These are phyloP conservation scores for Tolypocladium amazonense DNA, from an alignment of 2,329 filamentous ascomycete species.

Conservation along the genomic window DNA sequence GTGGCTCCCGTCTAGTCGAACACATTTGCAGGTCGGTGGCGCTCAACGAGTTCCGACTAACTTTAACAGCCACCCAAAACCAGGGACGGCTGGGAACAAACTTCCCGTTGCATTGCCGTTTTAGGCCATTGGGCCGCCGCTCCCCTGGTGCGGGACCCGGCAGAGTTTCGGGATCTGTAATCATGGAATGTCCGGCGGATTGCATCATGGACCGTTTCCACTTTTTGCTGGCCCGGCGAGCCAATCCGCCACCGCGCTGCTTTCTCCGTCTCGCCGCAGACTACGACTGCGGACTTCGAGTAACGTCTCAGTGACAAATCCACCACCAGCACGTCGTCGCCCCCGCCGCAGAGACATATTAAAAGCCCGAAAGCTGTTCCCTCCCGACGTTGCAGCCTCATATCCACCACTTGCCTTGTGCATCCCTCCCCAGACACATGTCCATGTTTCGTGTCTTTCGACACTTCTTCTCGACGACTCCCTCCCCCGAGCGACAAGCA, in stretches of 20 bases:
- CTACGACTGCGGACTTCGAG: neutral
- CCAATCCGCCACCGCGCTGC: neutral
- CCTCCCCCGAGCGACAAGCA: constrained; percentile 40
- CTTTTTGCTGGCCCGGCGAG: neutral
- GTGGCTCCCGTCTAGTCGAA: neutral
- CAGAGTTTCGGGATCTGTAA: neutral
- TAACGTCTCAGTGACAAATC: neutral
- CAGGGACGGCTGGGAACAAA: neutral
- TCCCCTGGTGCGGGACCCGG: neutral
- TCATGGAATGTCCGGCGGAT: neutral
- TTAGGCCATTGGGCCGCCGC: neutral
- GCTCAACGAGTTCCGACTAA: neutral
- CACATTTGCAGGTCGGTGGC: no score
- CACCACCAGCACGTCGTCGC: neutral
- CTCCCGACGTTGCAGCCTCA: neutral
- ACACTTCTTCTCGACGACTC: constrained; percentile 56
- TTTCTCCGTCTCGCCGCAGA: neutral
- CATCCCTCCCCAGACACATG: constrained; percentile 3
- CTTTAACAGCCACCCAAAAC: neutral
- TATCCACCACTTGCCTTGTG: neutral
- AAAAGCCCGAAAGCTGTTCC: neutral
- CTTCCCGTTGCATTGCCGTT: neutral
- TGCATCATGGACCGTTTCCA: neutral
- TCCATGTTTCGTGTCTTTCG: constrained; percentile 54
- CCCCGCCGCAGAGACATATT: neutral